Evolutionary conservation across 331 rosid genomes (phyloP).

Genomic region (Arachis monticola): DNA sequence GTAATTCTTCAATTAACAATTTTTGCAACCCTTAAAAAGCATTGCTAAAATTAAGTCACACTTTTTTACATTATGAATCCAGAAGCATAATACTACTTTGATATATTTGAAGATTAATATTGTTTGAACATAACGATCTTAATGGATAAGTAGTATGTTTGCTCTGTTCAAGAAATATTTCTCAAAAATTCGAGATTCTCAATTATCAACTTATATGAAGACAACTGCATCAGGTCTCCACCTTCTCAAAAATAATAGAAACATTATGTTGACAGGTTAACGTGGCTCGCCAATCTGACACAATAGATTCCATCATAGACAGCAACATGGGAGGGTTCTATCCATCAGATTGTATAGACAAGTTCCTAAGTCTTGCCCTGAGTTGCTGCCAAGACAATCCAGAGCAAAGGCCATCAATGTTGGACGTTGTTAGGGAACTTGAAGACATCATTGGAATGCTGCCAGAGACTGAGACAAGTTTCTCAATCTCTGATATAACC

Average conservation of each 20-base stretch:
- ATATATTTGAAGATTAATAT: no score
- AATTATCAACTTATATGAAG: neutral
- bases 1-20: constrained; percentile 33
- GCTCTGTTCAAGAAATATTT: no score
- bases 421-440: constrained; percentile 80
- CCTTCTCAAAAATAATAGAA: neutral
- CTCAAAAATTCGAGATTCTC: neutral
- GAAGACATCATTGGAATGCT: constrained; percentile 63
- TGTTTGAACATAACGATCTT: no score
- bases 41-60: neutral
- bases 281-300: constrained; percentile 57
- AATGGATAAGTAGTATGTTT: no score
- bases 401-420: constrained; percentile 73
- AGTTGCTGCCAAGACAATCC: constrained; percentile 76
- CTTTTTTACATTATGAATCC: neutral
- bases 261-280: constrained; percentile 57
- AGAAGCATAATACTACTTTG: no score
- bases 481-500: constrained; percentile 53
- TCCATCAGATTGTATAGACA: constrained; percentile 62
- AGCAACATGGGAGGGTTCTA: constrained; percentile 57
- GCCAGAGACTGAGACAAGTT: constrained; percentile 56
- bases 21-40: no score
- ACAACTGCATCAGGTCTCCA: neutral
- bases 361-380: constrained; percentile 64
- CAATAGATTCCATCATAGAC: constrained; percentile 62